phyloP scores from a whole-genome alignment of 2,329 filamentous ascomycete genomes.

The Eurotiales sp. region DNA sequence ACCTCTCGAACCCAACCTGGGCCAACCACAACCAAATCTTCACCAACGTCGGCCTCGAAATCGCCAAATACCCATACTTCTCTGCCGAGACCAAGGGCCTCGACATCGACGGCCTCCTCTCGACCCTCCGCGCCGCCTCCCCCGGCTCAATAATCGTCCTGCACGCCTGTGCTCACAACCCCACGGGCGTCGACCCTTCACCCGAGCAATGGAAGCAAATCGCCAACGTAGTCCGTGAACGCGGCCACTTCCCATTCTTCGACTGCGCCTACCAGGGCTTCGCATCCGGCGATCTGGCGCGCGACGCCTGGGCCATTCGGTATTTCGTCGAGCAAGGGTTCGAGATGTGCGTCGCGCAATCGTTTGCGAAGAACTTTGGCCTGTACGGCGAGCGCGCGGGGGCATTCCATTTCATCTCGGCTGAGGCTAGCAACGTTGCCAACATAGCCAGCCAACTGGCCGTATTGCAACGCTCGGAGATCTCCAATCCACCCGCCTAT shows the following conservation, averaged over 20 bases:
- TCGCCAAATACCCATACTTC: constrained; percentile 92
- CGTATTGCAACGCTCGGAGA: constrained; percentile 93
- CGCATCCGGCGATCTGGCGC: constrained; percentile 80
- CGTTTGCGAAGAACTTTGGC: constrained; percentile 66
- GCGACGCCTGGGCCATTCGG: constrained; percentile 86
- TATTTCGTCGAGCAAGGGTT: constrained; percentile 95
- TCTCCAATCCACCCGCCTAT: constrained; percentile 93
- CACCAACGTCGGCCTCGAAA: constrained; percentile 74
- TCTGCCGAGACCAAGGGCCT: constrained; percentile 82
- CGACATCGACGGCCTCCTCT: constrained; percentile 85
- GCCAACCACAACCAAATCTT: constrained; percentile 99
- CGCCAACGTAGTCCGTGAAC: constrained; percentile 68
- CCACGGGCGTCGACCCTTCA: constrained; percentile 92
- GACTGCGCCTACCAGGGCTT: constrained; percentile 98
- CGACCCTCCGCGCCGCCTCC: constrained; percentile 65
- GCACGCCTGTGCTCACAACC: constrained; percentile 96
- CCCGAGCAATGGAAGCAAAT: constrained; percentile 92
- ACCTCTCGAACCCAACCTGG: constrained; percentile 95
- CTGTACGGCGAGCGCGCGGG: constrained; percentile 95
- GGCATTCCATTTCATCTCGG: constrained; percentile 89
- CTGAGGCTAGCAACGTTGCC: constrained; percentile 59
- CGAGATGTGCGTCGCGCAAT: constrained; percentile 57
- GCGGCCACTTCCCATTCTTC: constrained; percentile 95
- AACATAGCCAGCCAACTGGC: constrained; percentile 83
- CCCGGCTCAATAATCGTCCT: constrained; percentile 81